Evolutionary conservation across 768 basidiomycete genomes (phyloP).

Genomic region (Russula sp.): DNA sequence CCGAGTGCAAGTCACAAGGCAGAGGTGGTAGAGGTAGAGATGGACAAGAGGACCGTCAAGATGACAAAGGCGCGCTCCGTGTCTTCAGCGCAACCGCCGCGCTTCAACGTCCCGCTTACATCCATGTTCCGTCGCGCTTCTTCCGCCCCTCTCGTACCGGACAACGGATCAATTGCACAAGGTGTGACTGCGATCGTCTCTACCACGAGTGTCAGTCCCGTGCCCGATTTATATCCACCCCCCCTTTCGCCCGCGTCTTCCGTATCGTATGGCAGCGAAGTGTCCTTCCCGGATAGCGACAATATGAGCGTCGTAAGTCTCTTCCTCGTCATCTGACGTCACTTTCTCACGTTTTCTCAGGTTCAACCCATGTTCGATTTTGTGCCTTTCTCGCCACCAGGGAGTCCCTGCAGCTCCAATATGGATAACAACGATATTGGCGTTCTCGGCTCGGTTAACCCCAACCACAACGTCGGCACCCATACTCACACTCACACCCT

Average conservation of each 20-base stretch:
- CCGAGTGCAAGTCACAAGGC: constrained; percentile 6
- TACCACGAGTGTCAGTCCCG: not conserved
- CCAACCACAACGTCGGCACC: not conserved
- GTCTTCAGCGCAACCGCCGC: constrained; percentile 31
- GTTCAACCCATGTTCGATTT: constrained; percentile 15
- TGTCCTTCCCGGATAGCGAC: constrained; percentile 26
- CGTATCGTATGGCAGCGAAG: constrained; percentile 25
- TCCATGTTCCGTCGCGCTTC: constrained; percentile 65
- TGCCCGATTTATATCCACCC: constrained; percentile 17
- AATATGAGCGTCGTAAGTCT: constrained; percentile 21
- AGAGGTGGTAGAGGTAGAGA: not conserved
- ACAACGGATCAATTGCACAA: constrained; percentile 1
- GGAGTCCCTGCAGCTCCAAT: constrained; percentile 26
- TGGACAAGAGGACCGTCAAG: constrained; percentile 4
- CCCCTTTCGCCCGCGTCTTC: constrained; percentile 26
- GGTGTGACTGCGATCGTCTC: not conserved
- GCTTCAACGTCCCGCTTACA: constrained; percentile 52
- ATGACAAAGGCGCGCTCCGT: constrained; percentile 20
- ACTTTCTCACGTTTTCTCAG: not conserved
- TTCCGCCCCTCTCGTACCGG: constrained; percentile 39
- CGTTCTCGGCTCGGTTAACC: constrained; percentile 10
- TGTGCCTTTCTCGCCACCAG: constrained; percentile 27
- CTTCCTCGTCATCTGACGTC: not conserved
- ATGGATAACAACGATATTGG: constrained; percentile 21
- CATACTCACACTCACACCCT: not conserved